Evolutionary conservation across 169 alveolate species (phyloP), one percentile per base, ranked within the genome.

Genomic region (Eimeria tenella): DNA sequence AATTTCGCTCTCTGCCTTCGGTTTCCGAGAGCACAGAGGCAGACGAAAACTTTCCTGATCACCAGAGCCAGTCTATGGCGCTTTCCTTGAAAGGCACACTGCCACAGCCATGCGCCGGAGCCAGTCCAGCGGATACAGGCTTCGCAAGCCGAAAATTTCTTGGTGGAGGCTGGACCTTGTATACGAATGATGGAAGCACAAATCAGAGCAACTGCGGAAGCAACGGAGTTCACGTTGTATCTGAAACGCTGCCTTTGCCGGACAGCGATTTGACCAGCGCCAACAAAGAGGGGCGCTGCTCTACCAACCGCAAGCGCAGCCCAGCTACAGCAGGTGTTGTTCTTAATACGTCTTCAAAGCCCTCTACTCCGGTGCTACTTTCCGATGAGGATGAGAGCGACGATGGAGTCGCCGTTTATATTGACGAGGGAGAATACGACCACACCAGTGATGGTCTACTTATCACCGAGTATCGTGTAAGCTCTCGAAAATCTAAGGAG

Each of bases 1-100:
- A 31, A 15, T 83, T 83, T 31, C 91, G 79, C 10, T 83, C 62
- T 49, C 68, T 60, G 77, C 91, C 74, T 21, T 58, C 50, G 50
- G 91, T 77, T 62, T 83, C 79, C 31, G 91, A 83, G 53, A 62
- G 91, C 42, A 83, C 91, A 83, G 91, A 62, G 91, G 91, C 91
- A 13, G 91, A 83, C 79, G 91, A 83, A 60, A 83, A 83, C 63
- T 58, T 79, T 19, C 91, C 91, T 3, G 91, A 60, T 21, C 77
- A 58, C 17, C 91, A 62, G 79, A 83, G 91, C 6, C 56, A 83
- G 21, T 83, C 91, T 0, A 83, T 83, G 91, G 50, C 79, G 60
- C 52, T 58, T 68, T 62, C 77, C 63, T 58, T 83, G n/a, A 83
- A 42, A 49, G 79, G 15, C 13, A 42, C 74, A 49, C 42, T 1